A percentile compares a stretch with the other conserved stretches of the same genome.
Evolutionary conservation across 768 basidiomycete species (phyloP).

Genomic region (Mycena floridula): DNA sequence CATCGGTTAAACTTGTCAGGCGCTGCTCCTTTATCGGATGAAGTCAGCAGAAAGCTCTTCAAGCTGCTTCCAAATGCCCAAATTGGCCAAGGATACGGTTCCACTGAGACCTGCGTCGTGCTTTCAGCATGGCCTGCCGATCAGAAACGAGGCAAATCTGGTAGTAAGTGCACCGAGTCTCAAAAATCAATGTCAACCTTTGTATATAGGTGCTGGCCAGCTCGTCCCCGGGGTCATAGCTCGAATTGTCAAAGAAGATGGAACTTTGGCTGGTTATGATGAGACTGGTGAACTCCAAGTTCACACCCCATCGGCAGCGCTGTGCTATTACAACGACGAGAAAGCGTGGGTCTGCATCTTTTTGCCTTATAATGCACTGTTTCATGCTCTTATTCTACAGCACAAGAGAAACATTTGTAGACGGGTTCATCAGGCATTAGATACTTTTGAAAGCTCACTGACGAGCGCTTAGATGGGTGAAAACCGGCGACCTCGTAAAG

Average conservation of each 20-base stretch:
- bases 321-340: constrained; percentile 52
- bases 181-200: too few species aligned
- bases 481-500: constrained; percentile 60
- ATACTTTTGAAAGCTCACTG: constrained; percentile 7
- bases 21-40: constrained; percentile 54
- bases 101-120: too few species aligned
- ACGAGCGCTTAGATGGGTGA: constrained; percentile 50
- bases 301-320: constrained; percentile 45
- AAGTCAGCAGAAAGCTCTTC: constrained; percentile 43
- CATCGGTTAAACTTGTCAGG: too few species aligned
- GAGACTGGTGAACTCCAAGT: constrained; percentile 59
- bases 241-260: constrained; percentile 52
- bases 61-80: constrained; percentile 44
- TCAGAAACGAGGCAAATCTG: constrained; percentile 43
- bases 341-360: constrained; percentile 47
- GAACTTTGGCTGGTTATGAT: constrained; percentile 43
- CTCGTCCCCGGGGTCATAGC: constrained; percentile 52
- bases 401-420: constrained; percentile 60
- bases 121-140: constrained; percentile 44
- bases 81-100: constrained; percentile 58
- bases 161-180: constrained; percentile 45
- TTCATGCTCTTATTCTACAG: constrained; percentile 25
- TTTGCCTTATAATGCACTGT: constrained; percentile 9
- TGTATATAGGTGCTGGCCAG: constrained; percentile 38
- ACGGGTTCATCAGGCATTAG: constrained; percentile 55